phyloP scores from a whole-genome alignment of 768 basidiomycete genomes.

The Fomitopsis pulvina region DNA sequence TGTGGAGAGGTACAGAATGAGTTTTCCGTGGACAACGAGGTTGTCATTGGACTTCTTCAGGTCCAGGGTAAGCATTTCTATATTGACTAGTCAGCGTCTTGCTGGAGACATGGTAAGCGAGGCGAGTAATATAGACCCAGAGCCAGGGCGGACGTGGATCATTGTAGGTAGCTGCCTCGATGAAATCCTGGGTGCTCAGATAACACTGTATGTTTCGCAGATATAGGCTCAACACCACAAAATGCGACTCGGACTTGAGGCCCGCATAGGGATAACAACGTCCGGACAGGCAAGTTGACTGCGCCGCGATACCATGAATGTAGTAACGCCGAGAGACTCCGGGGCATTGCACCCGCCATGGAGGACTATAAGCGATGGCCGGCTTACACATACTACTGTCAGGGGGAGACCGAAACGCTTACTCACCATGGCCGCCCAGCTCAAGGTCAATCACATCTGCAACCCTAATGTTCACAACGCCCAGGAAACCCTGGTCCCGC shows the following conservation, averaged over 20 bases:
- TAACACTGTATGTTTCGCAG: not conserved
- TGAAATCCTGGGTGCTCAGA: too few relatives aligned
- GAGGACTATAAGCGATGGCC: too few relatives aligned
- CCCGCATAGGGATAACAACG: too few relatives aligned
- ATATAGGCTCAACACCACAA: constrained; percentile 5
- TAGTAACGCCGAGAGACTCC: too few relatives aligned
- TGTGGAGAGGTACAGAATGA: constrained; percentile 94
- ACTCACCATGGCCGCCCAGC: constrained; percentile 85
- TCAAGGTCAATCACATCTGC: constrained; percentile 89
- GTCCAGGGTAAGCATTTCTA: constrained; percentile 92
- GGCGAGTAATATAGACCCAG: not conserved
- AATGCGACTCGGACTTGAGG: constrained; percentile 1
- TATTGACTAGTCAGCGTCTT: not conserved
- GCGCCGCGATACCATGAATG: too few relatives aligned
- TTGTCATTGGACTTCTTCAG: constrained; percentile 99
- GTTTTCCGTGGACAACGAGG: constrained; percentile 94
- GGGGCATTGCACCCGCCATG: too few relatives aligned
- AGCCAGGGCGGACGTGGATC: too few relatives aligned
- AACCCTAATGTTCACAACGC: constrained; percentile 93
- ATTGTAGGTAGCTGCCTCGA: too few relatives aligned
- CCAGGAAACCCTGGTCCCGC: constrained; percentile 95
- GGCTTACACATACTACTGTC: too few relatives aligned
- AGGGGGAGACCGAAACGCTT: not conserved
- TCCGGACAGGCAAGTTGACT: too few relatives aligned
- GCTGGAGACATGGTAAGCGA: not conserved